Conservation (phyloP, 1,284 basidiomycete species). For the Papiliotrema nemorosa region DNA sequence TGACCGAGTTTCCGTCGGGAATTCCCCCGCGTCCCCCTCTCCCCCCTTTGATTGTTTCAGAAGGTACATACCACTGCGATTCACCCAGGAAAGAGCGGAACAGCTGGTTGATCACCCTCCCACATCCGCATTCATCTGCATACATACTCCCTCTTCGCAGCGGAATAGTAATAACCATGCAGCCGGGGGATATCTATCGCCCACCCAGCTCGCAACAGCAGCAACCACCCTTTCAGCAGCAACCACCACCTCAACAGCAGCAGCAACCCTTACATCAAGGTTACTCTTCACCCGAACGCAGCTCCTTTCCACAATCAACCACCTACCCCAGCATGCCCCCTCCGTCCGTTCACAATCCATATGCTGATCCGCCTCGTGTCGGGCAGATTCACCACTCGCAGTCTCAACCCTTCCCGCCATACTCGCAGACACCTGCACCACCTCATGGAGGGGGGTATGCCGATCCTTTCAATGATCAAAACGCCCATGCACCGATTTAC, state of each 20-base stretch:
- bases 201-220: constrained; percentile 3
- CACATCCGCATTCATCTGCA: no score
- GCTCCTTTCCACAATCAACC: constrained; percentile 5
- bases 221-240: neutral
- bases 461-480: constrained; percentile 12
- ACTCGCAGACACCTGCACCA: neutral
- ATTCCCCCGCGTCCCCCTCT: no score
- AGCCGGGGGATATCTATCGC: constrained; percentile 30
- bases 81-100: no score
- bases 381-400: constrained; percentile 19
- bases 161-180: no score
- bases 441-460: constrained; percentile 7
- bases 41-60: no score
- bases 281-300: constrained; percentile 17
- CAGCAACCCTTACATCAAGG: constrained; percentile 7
- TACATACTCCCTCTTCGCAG: no score
- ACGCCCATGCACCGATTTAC: neutral
- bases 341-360: constrained; percentile 11
- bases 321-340: constrained; percentile 2
- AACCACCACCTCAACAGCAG: constrained; percentile 6
- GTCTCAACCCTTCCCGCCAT: constrained; percentile 15
- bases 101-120: no score
- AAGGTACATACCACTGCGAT: no score
- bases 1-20: no score
- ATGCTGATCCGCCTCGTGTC: constrained; percentile 13